Evolutionary conservation across 2,329 filamentous ascomycete species (phyloP).

Genomic region (Alternaria sp.): DNA sequence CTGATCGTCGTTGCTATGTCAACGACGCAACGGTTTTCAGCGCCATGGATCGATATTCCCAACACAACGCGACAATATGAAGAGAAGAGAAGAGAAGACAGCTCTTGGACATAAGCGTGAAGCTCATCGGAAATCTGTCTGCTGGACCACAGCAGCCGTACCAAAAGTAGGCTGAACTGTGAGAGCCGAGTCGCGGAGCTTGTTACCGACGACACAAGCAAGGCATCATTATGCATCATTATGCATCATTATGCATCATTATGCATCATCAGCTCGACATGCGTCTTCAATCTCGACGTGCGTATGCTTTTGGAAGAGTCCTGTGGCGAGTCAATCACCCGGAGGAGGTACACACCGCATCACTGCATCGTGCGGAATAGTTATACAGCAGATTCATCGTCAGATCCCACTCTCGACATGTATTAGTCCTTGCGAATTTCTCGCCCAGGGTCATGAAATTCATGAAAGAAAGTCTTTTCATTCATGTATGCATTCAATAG

Average conservation of each 20-base stretch:
- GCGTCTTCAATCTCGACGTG: background rate
- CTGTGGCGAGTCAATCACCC: background rate
- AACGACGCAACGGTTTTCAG: constrained; percentile 55
- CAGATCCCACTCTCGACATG: background rate
- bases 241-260: background rate
- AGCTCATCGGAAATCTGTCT: background rate
- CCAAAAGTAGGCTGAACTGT: background rate
- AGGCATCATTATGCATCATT: background rate
- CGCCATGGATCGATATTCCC: constrained; percentile 57
- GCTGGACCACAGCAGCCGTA: background rate
- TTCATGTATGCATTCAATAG: background rate
- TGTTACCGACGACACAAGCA: background rate
- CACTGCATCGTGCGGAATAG: background rate
- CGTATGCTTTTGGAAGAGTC: background rate
- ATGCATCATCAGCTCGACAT: background rate
- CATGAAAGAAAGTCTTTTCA: background rate
- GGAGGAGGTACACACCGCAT: background rate
- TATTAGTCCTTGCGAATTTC: background rate
- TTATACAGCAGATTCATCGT: background rate
- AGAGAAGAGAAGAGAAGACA: background rate
- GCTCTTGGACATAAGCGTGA: background rate
- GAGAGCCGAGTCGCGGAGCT: constrained; percentile 13
- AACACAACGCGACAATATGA: constrained; percentile 30
- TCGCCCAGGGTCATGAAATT: background rate
- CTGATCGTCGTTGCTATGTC: constrained; percentile 54